Conservation (phyloP, 1,139 yeast species). For the Nadsonia commutata region DNA sequence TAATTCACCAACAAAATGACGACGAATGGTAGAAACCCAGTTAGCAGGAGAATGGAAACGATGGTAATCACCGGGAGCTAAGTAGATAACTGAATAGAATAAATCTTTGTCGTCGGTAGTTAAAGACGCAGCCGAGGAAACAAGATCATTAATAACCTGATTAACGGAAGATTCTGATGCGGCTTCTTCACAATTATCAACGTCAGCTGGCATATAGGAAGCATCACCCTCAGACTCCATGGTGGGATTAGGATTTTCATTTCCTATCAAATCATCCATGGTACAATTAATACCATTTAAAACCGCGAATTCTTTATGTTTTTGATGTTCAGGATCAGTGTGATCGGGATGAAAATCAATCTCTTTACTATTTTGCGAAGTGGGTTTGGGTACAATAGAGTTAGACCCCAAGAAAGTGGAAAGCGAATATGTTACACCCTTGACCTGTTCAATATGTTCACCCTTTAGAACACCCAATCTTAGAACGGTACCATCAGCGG, state of each 20-base stretch:
- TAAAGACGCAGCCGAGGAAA: slow-evolving; percentile 15
- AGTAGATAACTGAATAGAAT: slow-evolving; percentile 79
- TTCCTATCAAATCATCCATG: slow-evolving; percentile 54
- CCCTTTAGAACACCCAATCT: slow-evolving; percentile 75
- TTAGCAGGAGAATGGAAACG: slow-evolving; percentile 92
- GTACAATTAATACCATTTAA: slow-evolving; percentile 64
- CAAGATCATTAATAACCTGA: slow-evolving; percentile 15
- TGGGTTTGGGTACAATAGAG: slow-evolving; percentile 42
- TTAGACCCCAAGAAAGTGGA: slow-evolving; percentile 65
- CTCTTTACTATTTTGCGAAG: slow-evolving; percentile 23
- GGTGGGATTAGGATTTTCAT: slow-evolving; percentile 18
- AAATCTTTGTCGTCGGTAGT: slow-evolving; percentile 37
- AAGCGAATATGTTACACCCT: slow-evolving; percentile 86
- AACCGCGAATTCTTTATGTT: slow-evolving; percentile 67
- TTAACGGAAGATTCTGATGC: slow-evolving; percentile 12
- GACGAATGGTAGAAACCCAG: slow-evolving; percentile 88
- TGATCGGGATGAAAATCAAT: slow-evolving; percentile 29
- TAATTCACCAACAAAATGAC: slow-evolving; percentile 92
- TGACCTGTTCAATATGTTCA: slow-evolving; percentile 82
- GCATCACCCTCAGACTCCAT: slow-evolving; percentile 22
- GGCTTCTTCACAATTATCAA: slow-evolving; percentile 9
- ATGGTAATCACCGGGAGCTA: slow-evolving; percentile 98
- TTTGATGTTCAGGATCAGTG: slow-evolving; percentile 31
- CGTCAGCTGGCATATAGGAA: slow-evolving; percentile 13
- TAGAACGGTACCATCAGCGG: slow-evolving; percentile 85